Conservation (phyloP, 495 filamentous ascomycete genomes). For the Entonaema liquescens region DNA sequence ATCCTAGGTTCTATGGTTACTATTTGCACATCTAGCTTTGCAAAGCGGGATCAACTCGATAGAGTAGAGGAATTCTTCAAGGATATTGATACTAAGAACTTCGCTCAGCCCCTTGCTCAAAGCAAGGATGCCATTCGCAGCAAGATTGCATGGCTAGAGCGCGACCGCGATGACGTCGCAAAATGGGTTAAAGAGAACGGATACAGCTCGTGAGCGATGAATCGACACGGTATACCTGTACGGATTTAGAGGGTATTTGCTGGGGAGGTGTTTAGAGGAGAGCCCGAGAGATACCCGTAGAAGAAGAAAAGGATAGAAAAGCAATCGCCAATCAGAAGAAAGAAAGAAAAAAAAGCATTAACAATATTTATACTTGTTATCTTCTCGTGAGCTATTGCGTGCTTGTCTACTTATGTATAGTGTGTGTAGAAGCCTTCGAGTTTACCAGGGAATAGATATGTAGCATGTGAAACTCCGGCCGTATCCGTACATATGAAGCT, state of each 20-base stretch:
- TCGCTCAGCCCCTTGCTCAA: constrained; percentile 68
- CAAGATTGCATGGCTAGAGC: constrained; percentile 66
- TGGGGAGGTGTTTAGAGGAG: constrained; percentile 17
- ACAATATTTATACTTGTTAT: background rate
- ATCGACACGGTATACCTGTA: constrained; percentile 1
- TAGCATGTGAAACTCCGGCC: background rate
- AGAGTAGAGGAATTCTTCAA: constrained; percentile 84
- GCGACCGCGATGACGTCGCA: constrained; percentile 65
- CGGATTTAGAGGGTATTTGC: constrained; percentile 17
- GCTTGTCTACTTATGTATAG: background rate
- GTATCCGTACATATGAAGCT: background rate
- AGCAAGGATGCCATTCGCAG: constrained; percentile 67
- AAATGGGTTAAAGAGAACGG: constrained; percentile 59
- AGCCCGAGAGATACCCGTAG: constrained; percentile 39
- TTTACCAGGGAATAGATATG: background rate
- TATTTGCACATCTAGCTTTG: constrained; percentile 85
- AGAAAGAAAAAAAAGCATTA: background rate
- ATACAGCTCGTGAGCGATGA: constrained; percentile 27
- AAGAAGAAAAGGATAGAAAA: constrained; percentile 36
- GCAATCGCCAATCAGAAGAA: constrained; percentile 8
- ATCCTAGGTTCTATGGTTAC: constrained; percentile 89
- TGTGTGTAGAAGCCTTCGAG: background rate
- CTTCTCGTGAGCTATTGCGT: background rate
- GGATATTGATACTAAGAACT: constrained; percentile 79
- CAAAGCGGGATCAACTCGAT: constrained; percentile 74